Percentiles rank a stretch among this genome's conserved stretches.
These are phyloP conservation scores for Vitis cinerea DNA, from an alignment of 164 flowering plant species.

Conservation along the genomic window DNA sequence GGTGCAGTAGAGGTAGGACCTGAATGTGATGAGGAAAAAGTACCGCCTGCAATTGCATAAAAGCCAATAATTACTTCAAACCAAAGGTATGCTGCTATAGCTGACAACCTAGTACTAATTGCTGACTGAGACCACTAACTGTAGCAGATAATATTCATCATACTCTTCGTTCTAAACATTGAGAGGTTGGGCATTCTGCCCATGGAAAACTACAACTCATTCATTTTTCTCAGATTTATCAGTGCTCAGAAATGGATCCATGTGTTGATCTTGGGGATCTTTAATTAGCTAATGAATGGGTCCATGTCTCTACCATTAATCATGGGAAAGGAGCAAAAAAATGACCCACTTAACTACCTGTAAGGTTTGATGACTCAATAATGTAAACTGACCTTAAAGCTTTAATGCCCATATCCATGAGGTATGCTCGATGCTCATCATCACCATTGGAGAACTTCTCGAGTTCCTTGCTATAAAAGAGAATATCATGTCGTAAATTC, in stretches of 20 bases:
- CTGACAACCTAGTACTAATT: too few relatives aligned
- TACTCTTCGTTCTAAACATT: too few relatives aligned
- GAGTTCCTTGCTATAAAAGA: slow-evolving; percentile 58
- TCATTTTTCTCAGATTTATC: too few relatives aligned
- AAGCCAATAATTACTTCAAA: not conserved
- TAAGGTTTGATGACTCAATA: not conserved
- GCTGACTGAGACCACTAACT: too few relatives aligned
- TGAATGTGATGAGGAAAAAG: slow-evolving; percentile 79
- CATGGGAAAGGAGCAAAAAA: not conserved
- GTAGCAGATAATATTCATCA: too few relatives aligned
- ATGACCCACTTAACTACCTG: not conserved
- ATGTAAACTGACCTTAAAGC: slow-evolving; percentile 71
- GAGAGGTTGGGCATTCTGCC: too few relatives aligned
- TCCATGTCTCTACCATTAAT: too few relatives aligned
- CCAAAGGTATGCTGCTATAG: too few relatives aligned
- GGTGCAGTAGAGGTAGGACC: slow-evolving; percentile 76
- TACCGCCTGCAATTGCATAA: slow-evolving; percentile 69
- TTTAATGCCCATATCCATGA: slow-evolving; percentile 83
- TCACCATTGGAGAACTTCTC: slow-evolving; percentile 46
- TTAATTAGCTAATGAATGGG: too few relatives aligned
- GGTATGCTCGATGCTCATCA: slow-evolving; percentile 63
- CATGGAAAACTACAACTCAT: too few relatives aligned
- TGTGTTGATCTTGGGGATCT: too few relatives aligned
- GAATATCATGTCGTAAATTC: slow-evolving; percentile 76
- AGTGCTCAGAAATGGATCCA: too few relatives aligned